A percentile compares a stretch with the other conserved stretches of the same genome.
These are phyloP conservation scores for Cercospora nicotianae DNA, from an alignment of 2,329 filamentous ascomycete species.

Conservation along the genomic window DNA sequence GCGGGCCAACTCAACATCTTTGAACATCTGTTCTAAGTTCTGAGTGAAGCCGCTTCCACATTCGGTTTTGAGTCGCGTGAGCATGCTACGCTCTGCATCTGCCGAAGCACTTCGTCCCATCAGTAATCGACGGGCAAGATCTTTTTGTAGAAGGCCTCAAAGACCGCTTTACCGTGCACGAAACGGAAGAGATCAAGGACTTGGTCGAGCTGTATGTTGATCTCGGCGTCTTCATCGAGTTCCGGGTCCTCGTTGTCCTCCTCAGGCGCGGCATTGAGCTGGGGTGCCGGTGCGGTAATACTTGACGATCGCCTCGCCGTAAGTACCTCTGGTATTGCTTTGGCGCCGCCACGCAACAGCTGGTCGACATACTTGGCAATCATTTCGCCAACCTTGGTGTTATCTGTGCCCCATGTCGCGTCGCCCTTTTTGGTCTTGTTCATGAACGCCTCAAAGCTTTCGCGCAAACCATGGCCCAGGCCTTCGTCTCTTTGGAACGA, in stretches of 20 bases:
- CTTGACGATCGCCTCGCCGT: slow-evolving; percentile 49
- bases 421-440: slow-evolving; percentile 77
- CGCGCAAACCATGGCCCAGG: slow-evolving; percentile 74
- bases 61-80: slow-evolving; percentile 85
- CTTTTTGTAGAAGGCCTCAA: slow-evolving; percentile 99
- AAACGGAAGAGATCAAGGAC: slow-evolving; percentile 94
- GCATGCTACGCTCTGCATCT: slow-evolving; percentile 94
- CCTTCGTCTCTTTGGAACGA: slow-evolving; percentile 77
- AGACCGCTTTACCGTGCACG: slow-evolving; percentile 94
- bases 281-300: slow-evolving; percentile 41
- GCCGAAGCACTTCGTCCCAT: slow-evolving; percentile 92
- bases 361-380: slow-evolving; percentile 95
- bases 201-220: slow-evolving; percentile 89
- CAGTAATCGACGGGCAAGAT: slow-evolving; percentile 82
- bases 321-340: slow-evolving; percentile 71
- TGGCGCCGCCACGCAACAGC: slow-evolving; percentile 82
- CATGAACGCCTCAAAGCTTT: slow-evolving; percentile 87
- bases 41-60: slow-evolving; percentile 94
- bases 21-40: slow-evolving; percentile 99
- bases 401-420: slow-evolving; percentile 74
- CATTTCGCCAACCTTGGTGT: slow-evolving; percentile 96
- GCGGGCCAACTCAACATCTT: slow-evolving; percentile 88
- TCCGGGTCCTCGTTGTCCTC: slow-evolving; percentile 61
- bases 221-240: slow-evolving; percentile 85
- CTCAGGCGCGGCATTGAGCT: slow-evolving; percentile 59